Conservation (phyloP, 306 rosid species). For the Prunus dulcis region DNA sequence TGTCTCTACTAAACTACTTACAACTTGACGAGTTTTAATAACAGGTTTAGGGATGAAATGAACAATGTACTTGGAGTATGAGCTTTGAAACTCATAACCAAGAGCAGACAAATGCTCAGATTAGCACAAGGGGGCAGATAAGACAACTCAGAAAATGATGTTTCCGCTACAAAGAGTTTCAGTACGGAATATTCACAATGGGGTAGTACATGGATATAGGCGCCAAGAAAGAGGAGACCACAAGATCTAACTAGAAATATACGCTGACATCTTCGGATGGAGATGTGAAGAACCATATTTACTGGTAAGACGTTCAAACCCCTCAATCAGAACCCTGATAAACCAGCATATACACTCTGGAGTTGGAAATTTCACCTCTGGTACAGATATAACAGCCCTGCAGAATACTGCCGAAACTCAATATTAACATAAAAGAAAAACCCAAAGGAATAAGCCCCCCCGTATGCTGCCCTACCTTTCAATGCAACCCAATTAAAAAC, state of each 20-base stretch:
- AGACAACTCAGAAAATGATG: not conserved
- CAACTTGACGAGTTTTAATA: constrained; percentile 11
- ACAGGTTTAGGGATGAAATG: constrained; percentile 7
- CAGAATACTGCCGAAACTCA: not conserved
- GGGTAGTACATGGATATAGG: not conserved
- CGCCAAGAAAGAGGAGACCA: not conserved
- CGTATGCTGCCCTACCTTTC: not conserved
- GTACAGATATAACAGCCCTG: not conserved
- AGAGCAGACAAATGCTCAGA: not conserved
- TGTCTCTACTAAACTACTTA: not conserved
- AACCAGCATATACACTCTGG: not conserved
- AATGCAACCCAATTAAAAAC: not conserved
- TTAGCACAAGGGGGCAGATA: not conserved
- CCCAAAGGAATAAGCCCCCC: not conserved
- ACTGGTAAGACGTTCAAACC: not conserved
- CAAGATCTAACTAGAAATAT: not conserved
- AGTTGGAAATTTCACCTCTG: not conserved
- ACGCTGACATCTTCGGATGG: not conserved
- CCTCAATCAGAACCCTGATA: not conserved
- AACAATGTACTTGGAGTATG: not conserved
- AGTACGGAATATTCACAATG: not conserved
- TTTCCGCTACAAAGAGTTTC: not conserved
- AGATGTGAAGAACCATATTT: not conserved
- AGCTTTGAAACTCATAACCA: not conserved
- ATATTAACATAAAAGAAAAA: too few relatives aligned